A percentile compares a stretch with the other conserved stretches of the same genome.
Evolutionary conservation across 2,329 filamentous ascomycete species (phyloP).

Genomic region (Arthrobotrys sinensis): DNA sequence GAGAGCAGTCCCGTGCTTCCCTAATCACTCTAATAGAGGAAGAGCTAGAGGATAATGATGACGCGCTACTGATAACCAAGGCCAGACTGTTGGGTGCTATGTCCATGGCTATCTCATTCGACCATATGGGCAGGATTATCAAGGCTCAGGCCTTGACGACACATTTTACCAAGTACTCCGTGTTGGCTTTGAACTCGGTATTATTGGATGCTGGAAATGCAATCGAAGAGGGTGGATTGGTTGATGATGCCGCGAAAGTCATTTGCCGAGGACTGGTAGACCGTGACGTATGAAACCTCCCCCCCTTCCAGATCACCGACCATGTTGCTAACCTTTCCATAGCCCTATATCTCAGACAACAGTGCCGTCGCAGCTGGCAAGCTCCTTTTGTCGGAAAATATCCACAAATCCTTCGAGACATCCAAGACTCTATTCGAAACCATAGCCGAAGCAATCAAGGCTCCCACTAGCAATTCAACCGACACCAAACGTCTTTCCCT

Average conservation of each 20-base stretch:
- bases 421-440: slow-evolving; percentile 85
- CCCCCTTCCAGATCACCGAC: slow-evolving; percentile 19
- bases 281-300: slow-evolving; percentile 76
- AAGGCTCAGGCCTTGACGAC: slow-evolving; percentile 84
- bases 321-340: slow-evolving; percentile 27
- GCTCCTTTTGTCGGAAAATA: slow-evolving; percentile 79
- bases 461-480: slow-evolving; percentile 66
- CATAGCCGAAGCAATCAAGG: slow-evolving; percentile 80
- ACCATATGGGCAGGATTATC: slow-evolving; percentile 75
- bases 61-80: slow-evolving; percentile 78
- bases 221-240: slow-evolving; percentile 77
- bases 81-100: slow-evolving; percentile 90
- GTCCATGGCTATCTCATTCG: slow-evolving; percentile 84
- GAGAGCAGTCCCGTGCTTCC: slow-evolving; percentile 86
- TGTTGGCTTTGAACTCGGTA: slow-evolving; percentile 89
- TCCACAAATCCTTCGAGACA: slow-evolving; percentile 79
- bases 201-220: slow-evolving; percentile 83
- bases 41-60: slow-evolving; percentile 81
- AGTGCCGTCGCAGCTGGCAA: slow-evolving; percentile 91
- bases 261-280: slow-evolving; percentile 84
- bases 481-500: slow-evolving; percentile 89
- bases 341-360: slow-evolving; percentile 90
- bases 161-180: slow-evolving; percentile 82
- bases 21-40: slow-evolving; percentile 90
- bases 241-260: slow-evolving; percentile 81